Evolutionary conservation across 176 grass and related monocot species (phyloP).

Genomic region (Elymus sibiricus): DNA sequence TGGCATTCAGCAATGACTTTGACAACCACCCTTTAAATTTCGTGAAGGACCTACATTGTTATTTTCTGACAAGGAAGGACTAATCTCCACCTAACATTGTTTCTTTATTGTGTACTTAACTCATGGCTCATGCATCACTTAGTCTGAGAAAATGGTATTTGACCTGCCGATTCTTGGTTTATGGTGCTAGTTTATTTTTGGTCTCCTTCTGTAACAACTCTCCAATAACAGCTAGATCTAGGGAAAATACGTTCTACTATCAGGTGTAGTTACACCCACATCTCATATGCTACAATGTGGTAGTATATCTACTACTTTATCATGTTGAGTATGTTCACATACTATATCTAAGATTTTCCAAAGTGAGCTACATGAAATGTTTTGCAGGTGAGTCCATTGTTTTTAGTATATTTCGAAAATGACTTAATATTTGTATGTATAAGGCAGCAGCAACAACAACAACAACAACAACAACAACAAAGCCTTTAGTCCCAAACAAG

Average conservation of each 20-base stretch:
- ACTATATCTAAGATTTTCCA: neutral
- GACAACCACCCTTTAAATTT: neutral
- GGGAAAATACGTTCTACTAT: neutral
- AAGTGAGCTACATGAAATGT: neutral
- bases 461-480: too few species aligned
- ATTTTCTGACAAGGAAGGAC: neutral
- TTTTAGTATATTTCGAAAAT: neutral
- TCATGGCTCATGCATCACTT: neutral
- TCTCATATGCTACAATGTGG: neutral
- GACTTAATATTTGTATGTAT: neutral
- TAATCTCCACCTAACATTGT: neutral
- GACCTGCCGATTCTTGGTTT: neutral
- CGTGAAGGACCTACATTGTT: neutral
- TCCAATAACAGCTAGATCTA: neutral
- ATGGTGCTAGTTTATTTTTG: neutral
- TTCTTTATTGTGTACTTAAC: neutral
- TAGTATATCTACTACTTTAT: neutral
- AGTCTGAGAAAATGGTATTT: neutral
- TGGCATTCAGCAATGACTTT: neutral
- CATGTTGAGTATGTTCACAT: neutral
- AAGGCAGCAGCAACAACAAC: too few species aligned
- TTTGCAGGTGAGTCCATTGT: neutral
- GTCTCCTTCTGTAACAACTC: neutral
- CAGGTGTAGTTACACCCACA: neutral
- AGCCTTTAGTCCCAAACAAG: too few species aligned